Conservation (phyloP, 805 yeast genomes). For the Brettanomyces sp. region DNA sequence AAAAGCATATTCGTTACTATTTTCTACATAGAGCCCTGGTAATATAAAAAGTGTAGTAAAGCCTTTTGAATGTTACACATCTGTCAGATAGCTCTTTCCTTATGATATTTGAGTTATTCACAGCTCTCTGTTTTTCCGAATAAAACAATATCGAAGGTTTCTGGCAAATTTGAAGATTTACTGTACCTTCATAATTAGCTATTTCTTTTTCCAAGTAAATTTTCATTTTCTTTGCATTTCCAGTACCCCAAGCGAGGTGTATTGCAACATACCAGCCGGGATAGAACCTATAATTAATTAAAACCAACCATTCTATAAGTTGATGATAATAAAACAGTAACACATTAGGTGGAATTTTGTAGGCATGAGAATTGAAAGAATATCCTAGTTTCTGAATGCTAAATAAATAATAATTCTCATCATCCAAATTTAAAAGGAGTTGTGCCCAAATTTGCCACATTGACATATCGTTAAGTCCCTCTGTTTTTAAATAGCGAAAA, state of each 20-base stretch:
- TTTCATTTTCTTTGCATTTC: neutral
- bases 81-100: constrained; percentile 9
- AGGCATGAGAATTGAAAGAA: neutral
- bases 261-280: constrained; percentile 7
- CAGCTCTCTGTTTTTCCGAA: no score
- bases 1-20: neutral
- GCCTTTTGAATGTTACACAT: constrained; percentile 2
- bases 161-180: neutral
- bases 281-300: constrained; percentile 5
- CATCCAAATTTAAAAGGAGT: constrained; percentile 2
- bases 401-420: constrained; percentile 6
- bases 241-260: neutral
- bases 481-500: constrained; percentile 5
- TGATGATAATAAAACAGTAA: neutral
- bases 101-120: neutral
- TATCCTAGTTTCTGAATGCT: constrained; percentile 5
- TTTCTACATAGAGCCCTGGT: neutral
- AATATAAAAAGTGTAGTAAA: neutral
- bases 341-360: neutral
- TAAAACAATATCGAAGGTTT: no score
- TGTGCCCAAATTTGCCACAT: constrained; percentile 15
- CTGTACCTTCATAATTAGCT: neutral
- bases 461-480: constrained; percentile 14
- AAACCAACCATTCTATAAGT: constrained; percentile 7
- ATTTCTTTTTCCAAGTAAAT: neutral